phyloP scores from a whole-genome alignment of 2,329 filamentous ascomycete genomes.

The Sphaerulina vaccinii region DNA sequence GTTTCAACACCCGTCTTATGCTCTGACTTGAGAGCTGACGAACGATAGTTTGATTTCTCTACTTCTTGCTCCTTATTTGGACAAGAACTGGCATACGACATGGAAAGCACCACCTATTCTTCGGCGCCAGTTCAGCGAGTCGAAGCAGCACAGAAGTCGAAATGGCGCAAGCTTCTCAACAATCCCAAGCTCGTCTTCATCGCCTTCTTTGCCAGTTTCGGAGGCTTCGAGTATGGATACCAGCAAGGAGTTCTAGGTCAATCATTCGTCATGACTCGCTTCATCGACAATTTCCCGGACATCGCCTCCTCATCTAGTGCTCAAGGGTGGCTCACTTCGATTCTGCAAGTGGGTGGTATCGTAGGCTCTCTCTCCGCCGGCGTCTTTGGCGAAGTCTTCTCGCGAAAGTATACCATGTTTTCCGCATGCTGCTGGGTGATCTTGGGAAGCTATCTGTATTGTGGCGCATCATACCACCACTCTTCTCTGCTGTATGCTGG shows the following conservation, averaged over 20 bases:
- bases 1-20: too few relatives aligned
- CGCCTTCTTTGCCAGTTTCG: conserved; percentile 40
- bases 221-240: conserved; percentile 55
- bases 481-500: conserved; percentile 14
- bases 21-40: too few relatives aligned
- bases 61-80: too few relatives aligned
- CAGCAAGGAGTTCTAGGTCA: conserved; percentile 57
- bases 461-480: conserved; percentile 14
- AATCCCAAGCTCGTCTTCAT: conserved; percentile 22
- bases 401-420: conserved; percentile 55
- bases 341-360: conserved; percentile 27
- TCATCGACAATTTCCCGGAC: conserved; percentile 21
- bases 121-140: conserved; percentile 8
- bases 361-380: conserved; percentile 50
- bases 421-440: conserved; percentile 47
- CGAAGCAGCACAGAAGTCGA: conserved; percentile 11
- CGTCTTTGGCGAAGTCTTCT: conserved; percentile 51
- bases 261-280: conserved; percentile 52
- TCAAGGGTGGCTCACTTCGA: conserved; percentile 22
- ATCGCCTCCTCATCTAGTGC: conserved; percentile 17
- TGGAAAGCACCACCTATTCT: conserved; percentile 1
- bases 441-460: conserved; percentile 27
- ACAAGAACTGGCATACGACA: background rate
- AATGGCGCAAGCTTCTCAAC: conserved; percentile 11
- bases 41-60: too few relatives aligned